Conservation (phyloP, 78 protist genomes). For the Pigoraptor vietnamica region DNA sequence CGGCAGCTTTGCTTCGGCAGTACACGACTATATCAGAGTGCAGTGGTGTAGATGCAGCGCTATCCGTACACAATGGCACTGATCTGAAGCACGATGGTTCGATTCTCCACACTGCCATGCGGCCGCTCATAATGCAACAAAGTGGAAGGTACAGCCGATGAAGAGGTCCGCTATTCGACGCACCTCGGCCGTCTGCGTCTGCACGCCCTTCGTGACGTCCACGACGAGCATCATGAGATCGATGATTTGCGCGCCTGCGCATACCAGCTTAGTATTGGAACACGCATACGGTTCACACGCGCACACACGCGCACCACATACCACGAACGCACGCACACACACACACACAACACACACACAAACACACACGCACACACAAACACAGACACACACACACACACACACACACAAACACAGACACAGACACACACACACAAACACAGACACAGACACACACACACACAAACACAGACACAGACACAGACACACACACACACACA, state of each 20-base stretch:
- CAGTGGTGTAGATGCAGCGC: too few species aligned
- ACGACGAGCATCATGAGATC: slow-evolving; percentile 93
- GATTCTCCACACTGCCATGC: too few species aligned
- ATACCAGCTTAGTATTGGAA: too few species aligned
- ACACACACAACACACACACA: not conserved
- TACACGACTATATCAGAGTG: too few species aligned
- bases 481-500: not conserved
- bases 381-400: not conserved
- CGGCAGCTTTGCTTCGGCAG: too few species aligned
- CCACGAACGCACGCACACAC: not conserved
- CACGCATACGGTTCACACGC: not conserved
- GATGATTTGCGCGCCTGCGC: slow-evolving; percentile 91
- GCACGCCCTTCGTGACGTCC: slow-evolving; percentile 93
- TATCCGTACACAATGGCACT: too few species aligned
- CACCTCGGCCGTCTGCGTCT: slow-evolving; percentile 97
- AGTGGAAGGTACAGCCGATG: not conserved
- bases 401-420: not conserved
- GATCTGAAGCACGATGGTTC: too few species aligned
- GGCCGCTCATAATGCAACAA: too few species aligned
- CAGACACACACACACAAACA: not conserved
- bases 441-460: not conserved
- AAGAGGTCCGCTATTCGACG: not conserved
- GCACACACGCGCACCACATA: not conserved
- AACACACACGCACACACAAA: not conserved
- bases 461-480: not conserved